Percentiles rank a stretch among this genome's conserved stretches.
These are phyloP conservation scores for Sutorius australiensis DNA, from an alignment of 768 basidiomycete species.

Conservation along the genomic window DNA sequence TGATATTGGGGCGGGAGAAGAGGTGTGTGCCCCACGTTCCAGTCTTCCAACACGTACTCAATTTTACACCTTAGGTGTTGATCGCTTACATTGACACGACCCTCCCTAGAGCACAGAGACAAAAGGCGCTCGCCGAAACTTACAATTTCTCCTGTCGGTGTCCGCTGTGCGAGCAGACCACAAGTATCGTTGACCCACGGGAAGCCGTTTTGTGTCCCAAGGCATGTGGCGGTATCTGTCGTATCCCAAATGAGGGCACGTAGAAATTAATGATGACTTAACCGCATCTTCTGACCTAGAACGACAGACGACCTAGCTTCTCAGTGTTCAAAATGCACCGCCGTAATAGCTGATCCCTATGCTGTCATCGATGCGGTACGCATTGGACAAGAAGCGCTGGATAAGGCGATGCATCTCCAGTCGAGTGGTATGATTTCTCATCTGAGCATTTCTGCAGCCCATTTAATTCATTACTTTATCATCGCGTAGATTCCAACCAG, in stretches of 20 bases:
- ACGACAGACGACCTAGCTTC: conserved; percentile 44
- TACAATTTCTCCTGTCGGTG: conserved; percentile 82
- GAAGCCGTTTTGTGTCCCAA: conserved; percentile 68
- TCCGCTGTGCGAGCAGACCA: conserved; percentile 42
- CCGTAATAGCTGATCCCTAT: conserved; percentile 45
- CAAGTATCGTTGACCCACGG: conserved; percentile 51
- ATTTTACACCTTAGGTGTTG: conserved; percentile 48
- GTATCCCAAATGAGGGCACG: conserved; percentile 58
- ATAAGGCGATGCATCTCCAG: conserved; percentile 66
- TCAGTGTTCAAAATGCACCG: conserved; percentile 54
- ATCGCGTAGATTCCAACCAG: conserved; percentile 49
- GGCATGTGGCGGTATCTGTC: conserved; percentile 61
- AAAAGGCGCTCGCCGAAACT: conserved; percentile 56
- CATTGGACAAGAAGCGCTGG: conserved; percentile 69
- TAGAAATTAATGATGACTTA: background rate
- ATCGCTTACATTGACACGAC: conserved; percentile 88
- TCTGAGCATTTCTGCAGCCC: background rate
- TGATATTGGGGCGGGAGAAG: conserved; percentile 59
- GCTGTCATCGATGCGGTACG: conserved; percentile 60
- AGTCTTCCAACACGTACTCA: background rate
- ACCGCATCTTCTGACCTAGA: background rate
- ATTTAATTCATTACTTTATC: background rate
- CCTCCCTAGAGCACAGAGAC: conserved; percentile 53
- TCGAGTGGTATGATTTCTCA: conserved; percentile 43
- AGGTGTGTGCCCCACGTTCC: conserved; percentile 43